Percentiles rank a stretch among this genome's conserved stretches.
These are phyloP conservation scores for Cryphonectria parasitica DNA, from an alignment of 2,329 filamentous ascomycete genomes.

Conservation along the genomic window DNA sequence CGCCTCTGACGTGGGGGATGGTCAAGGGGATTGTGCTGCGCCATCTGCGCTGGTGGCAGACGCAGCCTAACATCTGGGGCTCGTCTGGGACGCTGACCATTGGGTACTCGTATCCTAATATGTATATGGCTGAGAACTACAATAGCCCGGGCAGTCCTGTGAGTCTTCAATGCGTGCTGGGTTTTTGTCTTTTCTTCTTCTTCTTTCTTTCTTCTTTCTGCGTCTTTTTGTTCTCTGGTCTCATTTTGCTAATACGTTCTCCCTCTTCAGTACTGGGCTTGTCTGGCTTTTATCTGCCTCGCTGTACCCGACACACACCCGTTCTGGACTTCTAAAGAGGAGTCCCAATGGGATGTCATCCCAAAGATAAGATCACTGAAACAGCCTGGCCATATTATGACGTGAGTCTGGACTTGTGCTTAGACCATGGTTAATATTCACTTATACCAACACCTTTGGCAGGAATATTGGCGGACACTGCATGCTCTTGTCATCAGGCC, in stretches of 20 bases:
- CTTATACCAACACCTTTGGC: too few species aligned
- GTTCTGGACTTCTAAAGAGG: constrained; percentile 74
- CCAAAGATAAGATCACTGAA: constrained; percentile 63
- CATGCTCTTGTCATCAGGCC: constrained; percentile 75
- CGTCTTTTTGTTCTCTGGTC: neutral
- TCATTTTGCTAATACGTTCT: neutral
- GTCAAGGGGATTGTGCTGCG: constrained; percentile 76
- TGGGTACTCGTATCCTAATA: constrained; percentile 79
- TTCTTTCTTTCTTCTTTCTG: too few species aligned
- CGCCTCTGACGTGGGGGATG: constrained; percentile 75
- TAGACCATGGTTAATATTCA: too few species aligned
- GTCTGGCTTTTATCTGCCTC: constrained; percentile 75
- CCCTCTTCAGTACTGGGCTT: constrained; percentile 78
- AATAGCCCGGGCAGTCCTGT: constrained; percentile 73
- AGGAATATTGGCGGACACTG: constrained; percentile 74
- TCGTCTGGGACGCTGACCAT: constrained; percentile 74
- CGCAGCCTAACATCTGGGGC: constrained; percentile 74
- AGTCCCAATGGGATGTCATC: constrained; percentile 60
- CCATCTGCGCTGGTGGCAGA: constrained; percentile 80
- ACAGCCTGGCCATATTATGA: constrained; percentile 75
- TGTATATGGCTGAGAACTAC: constrained; percentile 80
- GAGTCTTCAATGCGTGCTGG: constrained; percentile 32
- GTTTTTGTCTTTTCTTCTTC: too few species aligned
- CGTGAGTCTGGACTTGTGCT: constrained; percentile 37
- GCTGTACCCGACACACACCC: constrained; percentile 71